Conservation (phyloP, 164 flowering plant species). For the Vitis labrusca region DNA sequence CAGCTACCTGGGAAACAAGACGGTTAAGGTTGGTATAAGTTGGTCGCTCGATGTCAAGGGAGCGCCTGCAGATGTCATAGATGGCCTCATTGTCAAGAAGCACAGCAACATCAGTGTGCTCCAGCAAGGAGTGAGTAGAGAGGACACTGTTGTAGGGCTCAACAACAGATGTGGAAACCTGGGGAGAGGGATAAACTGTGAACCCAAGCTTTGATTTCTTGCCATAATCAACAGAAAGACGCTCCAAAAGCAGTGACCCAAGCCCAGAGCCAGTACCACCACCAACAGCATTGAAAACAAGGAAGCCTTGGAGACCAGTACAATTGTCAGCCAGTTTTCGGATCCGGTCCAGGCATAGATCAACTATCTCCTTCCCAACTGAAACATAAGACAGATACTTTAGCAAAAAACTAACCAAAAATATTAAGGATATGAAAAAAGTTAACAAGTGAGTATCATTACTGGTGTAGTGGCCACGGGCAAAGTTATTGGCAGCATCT, state of each 20-base stretch:
- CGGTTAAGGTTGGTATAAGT: constrained; percentile 66
- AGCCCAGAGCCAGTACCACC: constrained; percentile 87
- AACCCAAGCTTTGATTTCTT: constrained; percentile 78
- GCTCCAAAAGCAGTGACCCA: constrained; percentile 74
- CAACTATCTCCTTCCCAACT: constrained; percentile 86
- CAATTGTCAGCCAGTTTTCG: constrained; percentile 80
- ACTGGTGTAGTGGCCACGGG: constrained; percentile 64
- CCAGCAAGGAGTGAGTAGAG: constrained; percentile 74
- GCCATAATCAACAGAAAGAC: constrained; percentile 75
- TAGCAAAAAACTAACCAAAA: background rate
- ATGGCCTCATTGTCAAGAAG: constrained; percentile 78
- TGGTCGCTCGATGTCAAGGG: constrained; percentile 71
- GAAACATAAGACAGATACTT: constrained; percentile 14
- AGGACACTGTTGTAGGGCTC: constrained; percentile 89
- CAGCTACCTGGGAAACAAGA: constrained; percentile 56
- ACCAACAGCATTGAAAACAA: constrained; percentile 78
- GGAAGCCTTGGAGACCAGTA: constrained; percentile 82
- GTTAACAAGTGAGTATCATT: background rate
- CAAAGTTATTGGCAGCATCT: constrained; percentile 68
- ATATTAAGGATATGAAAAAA: too few species aligned
- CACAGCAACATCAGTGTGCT: constrained; percentile 76
- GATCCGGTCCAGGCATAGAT: constrained; percentile 73
- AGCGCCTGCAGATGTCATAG: constrained; percentile 76
- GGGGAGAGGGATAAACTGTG: constrained; percentile 79
- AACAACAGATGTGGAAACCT: constrained; percentile 83